phyloP scores from a whole-genome alignment of 805 yeast genomes.

The Metschnikowia lachancei region DNA sequence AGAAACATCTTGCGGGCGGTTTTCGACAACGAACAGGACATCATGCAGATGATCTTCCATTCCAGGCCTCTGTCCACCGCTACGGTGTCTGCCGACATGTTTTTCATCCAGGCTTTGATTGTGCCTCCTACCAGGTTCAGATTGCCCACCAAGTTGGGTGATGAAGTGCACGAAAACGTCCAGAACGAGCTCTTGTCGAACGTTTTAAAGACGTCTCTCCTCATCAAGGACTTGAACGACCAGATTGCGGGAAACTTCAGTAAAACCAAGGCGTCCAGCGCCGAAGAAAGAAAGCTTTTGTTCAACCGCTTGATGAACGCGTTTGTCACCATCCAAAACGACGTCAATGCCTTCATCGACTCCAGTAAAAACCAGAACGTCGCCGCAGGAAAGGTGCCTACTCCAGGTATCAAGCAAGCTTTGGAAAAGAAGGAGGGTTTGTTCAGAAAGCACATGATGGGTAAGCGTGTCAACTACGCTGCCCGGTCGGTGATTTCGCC shows the following conservation, averaged over 20 bases:
- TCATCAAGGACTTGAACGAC: conserved; percentile 86
- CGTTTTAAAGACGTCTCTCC: conserved; percentile 72
- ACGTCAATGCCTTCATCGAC: conserved; percentile 91
- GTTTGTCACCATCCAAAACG: conserved; percentile 91
- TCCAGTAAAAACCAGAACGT: conserved; percentile 82
- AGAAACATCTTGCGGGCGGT: conserved; percentile 73
- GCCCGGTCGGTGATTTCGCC: conserved; percentile 99
- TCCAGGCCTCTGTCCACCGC: conserved; percentile 63
- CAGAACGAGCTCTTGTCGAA: conserved; percentile 86
- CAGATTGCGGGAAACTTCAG: conserved; percentile 58
- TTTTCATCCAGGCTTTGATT: conserved; percentile 81
- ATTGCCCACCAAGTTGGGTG: conserved; percentile 95
- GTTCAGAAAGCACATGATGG: conserved; percentile 99
- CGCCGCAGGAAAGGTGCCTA: conserved; percentile 64
- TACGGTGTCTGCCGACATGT: conserved; percentile 67
- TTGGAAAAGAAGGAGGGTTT: conserved; percentile 97
- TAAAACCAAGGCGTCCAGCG: conserved; percentile 50
- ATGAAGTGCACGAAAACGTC: conserved; percentile 90
- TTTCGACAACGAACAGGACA: conserved; percentile 67
- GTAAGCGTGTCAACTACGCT: conserved; percentile 97
- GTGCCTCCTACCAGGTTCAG: conserved; percentile 98
- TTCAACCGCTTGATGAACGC: conserved; percentile 93
- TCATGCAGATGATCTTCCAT: conserved; percentile 74
- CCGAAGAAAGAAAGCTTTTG: conserved; percentile 69
- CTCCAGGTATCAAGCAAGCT: conserved; percentile 97